Evolutionary conservation across 345 rosid genomes (phyloP).

Genomic region (Acer negundo): DNA sequence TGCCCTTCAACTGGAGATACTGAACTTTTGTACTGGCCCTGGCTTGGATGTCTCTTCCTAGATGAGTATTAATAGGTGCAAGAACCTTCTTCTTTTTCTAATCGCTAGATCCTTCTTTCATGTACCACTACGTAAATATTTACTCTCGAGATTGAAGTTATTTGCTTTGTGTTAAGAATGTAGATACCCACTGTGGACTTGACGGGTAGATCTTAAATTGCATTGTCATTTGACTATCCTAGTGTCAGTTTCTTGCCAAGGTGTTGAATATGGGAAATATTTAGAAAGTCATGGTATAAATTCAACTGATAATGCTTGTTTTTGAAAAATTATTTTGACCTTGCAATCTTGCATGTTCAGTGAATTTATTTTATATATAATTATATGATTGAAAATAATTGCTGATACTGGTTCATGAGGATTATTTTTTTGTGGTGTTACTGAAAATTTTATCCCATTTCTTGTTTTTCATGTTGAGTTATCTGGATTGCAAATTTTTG

Average conservation of each 20-base stretch:
- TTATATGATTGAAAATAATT: background rate
- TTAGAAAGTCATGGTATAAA: background rate
- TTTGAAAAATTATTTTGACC: background rate
- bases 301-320: background rate
- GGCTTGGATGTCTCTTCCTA: background rate
- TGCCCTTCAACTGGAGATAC: background rate
- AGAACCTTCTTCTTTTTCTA: background rate
- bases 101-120: background rate
- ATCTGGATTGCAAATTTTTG: constrained; percentile 60
- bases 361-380: background rate
- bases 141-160: background rate
- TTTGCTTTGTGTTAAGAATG: background rate
- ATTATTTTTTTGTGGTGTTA: background rate
- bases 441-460: background rate
- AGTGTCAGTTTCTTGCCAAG: background rate
- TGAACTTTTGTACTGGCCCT: background rate
- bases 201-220: background rate
- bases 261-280: background rate
- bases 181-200: background rate
- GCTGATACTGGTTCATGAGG: background rate
- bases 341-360: background rate
- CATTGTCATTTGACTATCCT: background rate
- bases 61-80: background rate
- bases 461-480: background rate
- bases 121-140: background rate